Conservation (phyloP, 768 basidiomycete species). For the Polyporus arcularius region DNA sequence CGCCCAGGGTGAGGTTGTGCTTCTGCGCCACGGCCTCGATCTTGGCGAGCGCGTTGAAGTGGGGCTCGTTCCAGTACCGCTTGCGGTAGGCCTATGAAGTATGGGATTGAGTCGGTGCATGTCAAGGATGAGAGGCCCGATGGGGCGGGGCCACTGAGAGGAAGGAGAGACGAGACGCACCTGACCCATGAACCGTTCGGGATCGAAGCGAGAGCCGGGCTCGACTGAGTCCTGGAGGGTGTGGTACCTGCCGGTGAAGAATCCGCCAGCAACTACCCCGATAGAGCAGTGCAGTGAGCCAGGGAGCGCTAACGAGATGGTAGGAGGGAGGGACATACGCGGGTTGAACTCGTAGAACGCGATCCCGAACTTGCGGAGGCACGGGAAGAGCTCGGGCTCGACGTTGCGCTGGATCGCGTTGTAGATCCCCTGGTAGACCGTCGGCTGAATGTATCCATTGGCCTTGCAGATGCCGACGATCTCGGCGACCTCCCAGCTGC, state of each 20-base stretch:
- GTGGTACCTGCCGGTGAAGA: slow-evolving; percentile 41
- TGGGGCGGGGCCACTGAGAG: too few relatives aligned
- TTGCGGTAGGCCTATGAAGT: slow-evolving; percentile 22
- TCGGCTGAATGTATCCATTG: slow-evolving; percentile 49
- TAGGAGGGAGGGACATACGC: slow-evolving; percentile 30
- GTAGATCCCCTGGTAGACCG: slow-evolving; percentile 50
- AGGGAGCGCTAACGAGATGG: too few relatives aligned
- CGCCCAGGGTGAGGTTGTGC: slow-evolving; percentile 40
- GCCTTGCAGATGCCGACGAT: slow-evolving; percentile 41
- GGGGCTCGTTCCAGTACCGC: slow-evolving; percentile 53
- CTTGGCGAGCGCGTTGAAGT: slow-evolving; percentile 50
- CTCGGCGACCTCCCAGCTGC: slow-evolving; percentile 47
- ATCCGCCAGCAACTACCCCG: slow-evolving; percentile 37
- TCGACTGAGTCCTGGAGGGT: slow-evolving; percentile 42
- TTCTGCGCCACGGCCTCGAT: slow-evolving; percentile 44
- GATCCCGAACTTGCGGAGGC: slow-evolving; percentile 43
- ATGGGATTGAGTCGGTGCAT: neutral
- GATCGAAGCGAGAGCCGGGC: slow-evolving; percentile 59
- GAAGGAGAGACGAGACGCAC: slow-evolving; percentile 36
- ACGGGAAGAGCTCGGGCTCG: slow-evolving; percentile 45
- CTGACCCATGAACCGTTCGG: slow-evolving; percentile 45
- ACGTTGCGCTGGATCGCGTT: slow-evolving; percentile 40
- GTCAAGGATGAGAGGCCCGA: too few relatives aligned
- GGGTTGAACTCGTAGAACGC: slow-evolving; percentile 43
- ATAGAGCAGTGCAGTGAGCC: too few relatives aligned